Conservation (phyloP, 495 filamentous ascomycete species). For the Aspergillus sparsus region DNA sequence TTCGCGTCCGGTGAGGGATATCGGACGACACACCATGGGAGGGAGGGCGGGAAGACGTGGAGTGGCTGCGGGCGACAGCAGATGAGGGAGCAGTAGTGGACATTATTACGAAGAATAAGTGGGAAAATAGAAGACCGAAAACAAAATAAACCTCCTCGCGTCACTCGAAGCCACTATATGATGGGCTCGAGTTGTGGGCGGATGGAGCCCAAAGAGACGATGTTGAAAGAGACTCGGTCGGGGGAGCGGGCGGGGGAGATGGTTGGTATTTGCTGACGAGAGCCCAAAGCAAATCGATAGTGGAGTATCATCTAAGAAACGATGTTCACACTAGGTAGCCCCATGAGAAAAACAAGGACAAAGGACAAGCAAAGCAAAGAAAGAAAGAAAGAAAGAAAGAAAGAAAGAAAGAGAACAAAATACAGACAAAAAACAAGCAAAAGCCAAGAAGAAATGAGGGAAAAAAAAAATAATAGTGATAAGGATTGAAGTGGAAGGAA, state of each 20-base stretch:
- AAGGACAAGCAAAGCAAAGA: conserved; percentile 10
- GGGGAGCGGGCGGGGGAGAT: conserved; percentile 29
- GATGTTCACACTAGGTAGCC: conserved; percentile 16
- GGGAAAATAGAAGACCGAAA: conserved; percentile 19
- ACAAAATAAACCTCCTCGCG: conserved; percentile 28
- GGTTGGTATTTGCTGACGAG: conserved; percentile 27
- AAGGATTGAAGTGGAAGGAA: conserved; percentile 27
- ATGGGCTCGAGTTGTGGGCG: conserved; percentile 22
- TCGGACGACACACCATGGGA: conserved; percentile 48
- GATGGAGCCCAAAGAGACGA: conserved; percentile 20
- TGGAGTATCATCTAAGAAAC: conserved; percentile 19
- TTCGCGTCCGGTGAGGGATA: conserved; percentile 58
- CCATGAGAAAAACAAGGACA: conserved; percentile 16
- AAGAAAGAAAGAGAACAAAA: conserved; percentile 9
- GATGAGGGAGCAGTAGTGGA: conserved; percentile 50
- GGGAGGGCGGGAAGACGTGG: conserved; percentile 54
- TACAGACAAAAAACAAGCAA: conserved; percentile 9
- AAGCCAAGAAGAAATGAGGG: conserved; percentile 12
- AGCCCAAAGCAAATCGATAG: conserved; percentile 22
- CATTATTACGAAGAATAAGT: conserved; percentile 41
- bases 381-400: conserved; percentile 14
- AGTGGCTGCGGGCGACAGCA: conserved; percentile 54
- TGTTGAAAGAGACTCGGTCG: conserved; percentile 20
- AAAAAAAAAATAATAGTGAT: conserved; percentile 7
- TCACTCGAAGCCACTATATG: conserved; percentile 21